Percentiles rank a stretch among this genome's conserved stretches.
Conservation (phyloP, 139 green algal species). For the Volvox reticuliferus region DNA sequence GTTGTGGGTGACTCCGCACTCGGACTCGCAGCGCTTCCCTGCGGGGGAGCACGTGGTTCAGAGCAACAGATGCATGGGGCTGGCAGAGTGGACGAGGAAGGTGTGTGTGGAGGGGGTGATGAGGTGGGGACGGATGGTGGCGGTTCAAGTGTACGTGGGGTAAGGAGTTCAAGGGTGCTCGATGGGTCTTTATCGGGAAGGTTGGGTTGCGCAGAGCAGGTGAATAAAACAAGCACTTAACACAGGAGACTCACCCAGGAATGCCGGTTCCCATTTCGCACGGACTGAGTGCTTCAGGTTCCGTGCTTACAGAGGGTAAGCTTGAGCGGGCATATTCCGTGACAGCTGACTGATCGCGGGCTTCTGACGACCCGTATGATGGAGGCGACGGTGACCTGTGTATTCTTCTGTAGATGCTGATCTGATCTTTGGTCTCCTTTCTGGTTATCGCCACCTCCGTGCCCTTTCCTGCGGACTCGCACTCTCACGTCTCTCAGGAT, state of each 20-base stretch:
- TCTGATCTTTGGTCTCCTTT: too few species aligned
- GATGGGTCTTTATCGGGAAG: background rate
- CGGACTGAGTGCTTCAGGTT: too few species aligned
- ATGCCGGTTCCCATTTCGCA: too few species aligned
- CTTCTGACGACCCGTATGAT: too few species aligned
- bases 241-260: too few species aligned
- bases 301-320: too few species aligned
- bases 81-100: slow-evolving; percentile 73
- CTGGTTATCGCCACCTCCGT: background rate
- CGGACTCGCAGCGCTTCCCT: slow-evolving; percentile 77
- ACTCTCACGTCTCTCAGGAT: slow-evolving; percentile 58
- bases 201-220: background rate
- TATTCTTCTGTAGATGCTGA: too few species aligned
- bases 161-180: background rate
- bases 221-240: background rate
- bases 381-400: too few species aligned
- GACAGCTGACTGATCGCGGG: too few species aligned
- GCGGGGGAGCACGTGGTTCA: slow-evolving; percentile 86
- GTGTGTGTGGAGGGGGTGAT: slow-evolving; percentile 10
- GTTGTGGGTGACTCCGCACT: slow-evolving; percentile 84
- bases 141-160: background rate
- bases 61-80: slow-evolving; percentile 61
- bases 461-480: background rate
- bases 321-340: too few species aligned
- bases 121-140: too few species aligned